Conservation (phyloP, 2,329 filamentous ascomycete species). For the Diaporthe citriasiana region DNA sequence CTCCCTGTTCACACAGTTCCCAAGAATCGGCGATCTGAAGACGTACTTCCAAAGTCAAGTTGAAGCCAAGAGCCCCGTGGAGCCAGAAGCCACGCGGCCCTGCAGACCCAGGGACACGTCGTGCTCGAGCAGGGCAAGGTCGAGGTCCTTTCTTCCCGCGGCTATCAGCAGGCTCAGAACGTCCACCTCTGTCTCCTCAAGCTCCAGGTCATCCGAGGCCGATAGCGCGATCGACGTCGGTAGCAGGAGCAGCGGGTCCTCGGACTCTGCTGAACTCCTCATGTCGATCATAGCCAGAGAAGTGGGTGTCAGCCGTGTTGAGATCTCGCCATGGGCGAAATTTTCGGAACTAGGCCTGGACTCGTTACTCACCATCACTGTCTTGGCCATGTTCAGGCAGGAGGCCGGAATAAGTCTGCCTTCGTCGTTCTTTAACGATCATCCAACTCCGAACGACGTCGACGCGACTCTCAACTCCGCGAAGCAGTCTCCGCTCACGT, state of each 20-base stretch:
- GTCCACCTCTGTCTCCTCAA: slow-evolving; percentile 20
- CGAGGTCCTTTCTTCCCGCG: slow-evolving; percentile 2
- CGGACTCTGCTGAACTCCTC: slow-evolving; percentile 32
- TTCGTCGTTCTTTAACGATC: slow-evolving; percentile 20
- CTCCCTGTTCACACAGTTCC: slow-evolving; percentile 48
- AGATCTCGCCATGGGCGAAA: slow-evolving; percentile 44
- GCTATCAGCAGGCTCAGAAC: slow-evolving; percentile 32
- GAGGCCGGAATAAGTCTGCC: not conserved
- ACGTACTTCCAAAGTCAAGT: slow-evolving; percentile 6
- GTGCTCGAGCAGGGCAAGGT: not conserved
- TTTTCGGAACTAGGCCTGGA: slow-evolving; percentile 48
- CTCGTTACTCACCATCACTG: slow-evolving; percentile 46
- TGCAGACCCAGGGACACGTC: not conserved
- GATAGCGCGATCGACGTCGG: slow-evolving; percentile 17
- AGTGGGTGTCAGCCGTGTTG: slow-evolving; percentile 43
- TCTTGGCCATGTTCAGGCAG: slow-evolving; percentile 9
- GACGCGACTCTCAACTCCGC: not conserved
- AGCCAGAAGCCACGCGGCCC: not conserved
- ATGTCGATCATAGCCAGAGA: slow-evolving; percentile 45
- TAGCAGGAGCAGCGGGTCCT: not conserved
- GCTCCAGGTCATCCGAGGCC: slow-evolving; percentile 1
- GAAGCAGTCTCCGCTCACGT: not conserved
- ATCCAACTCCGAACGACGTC: slow-evolving; percentile 11
- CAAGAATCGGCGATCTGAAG: slow-evolving; percentile 40
- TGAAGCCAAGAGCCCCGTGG: slow-evolving; percentile 7